phyloP scores from a whole-genome alignment of 257 asterid genomes.

The Hygrophila difformis region DNA sequence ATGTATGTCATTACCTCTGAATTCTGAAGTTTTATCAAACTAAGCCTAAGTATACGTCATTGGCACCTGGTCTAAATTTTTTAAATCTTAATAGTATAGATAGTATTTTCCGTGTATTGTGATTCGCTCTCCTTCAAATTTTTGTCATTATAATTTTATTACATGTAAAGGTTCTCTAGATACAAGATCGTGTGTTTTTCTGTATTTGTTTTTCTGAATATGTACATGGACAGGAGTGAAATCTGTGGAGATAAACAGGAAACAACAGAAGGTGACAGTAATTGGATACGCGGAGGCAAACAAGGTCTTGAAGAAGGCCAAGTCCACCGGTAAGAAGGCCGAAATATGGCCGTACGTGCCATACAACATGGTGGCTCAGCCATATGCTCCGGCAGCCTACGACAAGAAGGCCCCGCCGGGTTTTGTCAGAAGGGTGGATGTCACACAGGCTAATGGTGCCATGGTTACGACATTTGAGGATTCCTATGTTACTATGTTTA shows the following conservation, averaged over 20 bases:
- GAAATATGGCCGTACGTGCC: conserved; percentile 95
- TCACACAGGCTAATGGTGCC: conserved; percentile 19
- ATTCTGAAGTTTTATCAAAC: neutral
- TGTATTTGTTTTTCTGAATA: neutral
- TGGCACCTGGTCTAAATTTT: no score
- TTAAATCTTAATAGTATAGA: no score
- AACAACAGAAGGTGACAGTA: conserved; percentile 82
- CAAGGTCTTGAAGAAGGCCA: conserved; percentile 75
- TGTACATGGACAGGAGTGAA: conserved; percentile 48
- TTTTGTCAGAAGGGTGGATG: conserved; percentile 50
- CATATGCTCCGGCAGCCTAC: conserved; percentile 60
- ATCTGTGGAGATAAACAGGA: conserved; percentile 66
- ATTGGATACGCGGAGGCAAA: conserved; percentile 54
- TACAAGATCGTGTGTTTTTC: neutral
- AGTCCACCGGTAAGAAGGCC: conserved; percentile 73
- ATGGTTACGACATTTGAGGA: conserved; percentile 38
- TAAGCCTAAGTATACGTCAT: no score
- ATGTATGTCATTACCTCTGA: neutral
- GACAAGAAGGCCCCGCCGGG: conserved; percentile 95
- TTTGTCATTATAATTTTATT: no score
- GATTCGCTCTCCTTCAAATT: no score
- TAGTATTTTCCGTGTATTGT: no score
- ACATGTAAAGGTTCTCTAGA: neutral
- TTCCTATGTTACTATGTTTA: conserved; percentile 63
- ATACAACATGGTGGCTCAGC: conserved; percentile 79